These are phyloP conservation scores for Clathrus columnatus DNA, from an alignment of 768 basidiomycete genomes.

Conservation along the genomic window DNA sequence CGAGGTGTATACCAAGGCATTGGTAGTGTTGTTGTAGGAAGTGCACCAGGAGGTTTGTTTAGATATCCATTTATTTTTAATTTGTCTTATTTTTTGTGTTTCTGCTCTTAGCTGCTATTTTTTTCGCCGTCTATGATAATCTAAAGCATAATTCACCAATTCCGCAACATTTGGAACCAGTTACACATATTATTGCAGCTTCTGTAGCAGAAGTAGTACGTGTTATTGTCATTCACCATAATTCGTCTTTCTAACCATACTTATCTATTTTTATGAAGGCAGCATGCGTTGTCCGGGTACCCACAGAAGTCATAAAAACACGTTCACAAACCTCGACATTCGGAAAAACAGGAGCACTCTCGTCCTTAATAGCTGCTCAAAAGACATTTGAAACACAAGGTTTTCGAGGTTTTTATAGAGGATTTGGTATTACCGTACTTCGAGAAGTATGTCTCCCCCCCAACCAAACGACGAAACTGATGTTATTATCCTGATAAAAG, in stretches of 20 bases:
- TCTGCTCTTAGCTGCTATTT: conserved; percentile 66
- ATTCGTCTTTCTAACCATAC: conserved; percentile 10
- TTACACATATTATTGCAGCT: conserved; percentile 38
- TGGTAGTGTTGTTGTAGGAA: conserved; percentile 89
- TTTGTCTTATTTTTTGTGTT: conserved; percentile 10
- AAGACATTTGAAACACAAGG: conserved; percentile 25
- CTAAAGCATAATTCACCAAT: conserved; percentile 70
- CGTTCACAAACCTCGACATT: conserved; percentile 83
- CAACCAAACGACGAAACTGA: background rate
- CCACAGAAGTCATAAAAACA: conserved; percentile 94
- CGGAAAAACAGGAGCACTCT: conserved; percentile 21
- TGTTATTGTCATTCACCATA: conserved; percentile 7
- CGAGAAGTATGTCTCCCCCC: conserved; percentile 26
- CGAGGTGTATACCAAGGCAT: conserved; percentile 87
- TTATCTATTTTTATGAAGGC: background rate
- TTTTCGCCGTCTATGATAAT: conserved; percentile 91
- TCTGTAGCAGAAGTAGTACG: conserved; percentile 52
- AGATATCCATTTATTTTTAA: background rate
- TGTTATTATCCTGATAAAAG: conserved; percentile 30
- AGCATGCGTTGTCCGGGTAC: conserved; percentile 37
- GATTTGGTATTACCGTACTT: conserved; percentile 38
- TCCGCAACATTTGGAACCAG: conserved; percentile 49
- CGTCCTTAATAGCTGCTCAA: conserved; percentile 24
- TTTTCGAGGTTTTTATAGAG: conserved; percentile 35
- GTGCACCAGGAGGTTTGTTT: conserved; percentile 82